Evolutionary conservation across 331 rosid genomes (phyloP).

Genomic region (Saraca asoca): DNA sequence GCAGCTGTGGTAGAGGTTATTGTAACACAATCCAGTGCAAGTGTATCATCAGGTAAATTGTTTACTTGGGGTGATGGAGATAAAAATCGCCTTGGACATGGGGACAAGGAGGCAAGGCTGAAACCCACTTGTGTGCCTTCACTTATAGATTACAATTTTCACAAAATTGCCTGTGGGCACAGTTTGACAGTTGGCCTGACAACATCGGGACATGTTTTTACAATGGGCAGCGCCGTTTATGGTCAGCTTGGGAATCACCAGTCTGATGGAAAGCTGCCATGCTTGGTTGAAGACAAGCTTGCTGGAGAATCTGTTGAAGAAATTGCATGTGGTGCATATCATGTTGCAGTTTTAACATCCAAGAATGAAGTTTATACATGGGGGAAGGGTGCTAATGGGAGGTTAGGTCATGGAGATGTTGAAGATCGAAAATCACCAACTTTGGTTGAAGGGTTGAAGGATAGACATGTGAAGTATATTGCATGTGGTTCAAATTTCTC

Average conservation of each 20-base stretch:
- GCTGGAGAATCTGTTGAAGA: constrained; percentile 71
- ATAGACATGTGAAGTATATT: constrained; percentile 83
- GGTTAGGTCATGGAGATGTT: constrained; percentile 95
- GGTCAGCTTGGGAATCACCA: constrained; percentile 96
- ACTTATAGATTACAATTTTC: constrained; percentile 81
- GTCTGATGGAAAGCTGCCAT: constrained; percentile 85
- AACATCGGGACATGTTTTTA: constrained; percentile 78
- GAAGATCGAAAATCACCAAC: constrained; percentile 90
- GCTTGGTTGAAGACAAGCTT: constrained; percentile 84
- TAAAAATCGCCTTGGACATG: constrained; percentile 95
- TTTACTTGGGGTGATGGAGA: constrained; percentile 99
- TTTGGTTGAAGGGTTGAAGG: constrained; percentile 83
- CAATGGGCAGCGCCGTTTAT: constrained; percentile 95
- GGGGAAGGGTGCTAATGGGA: constrained; percentile 99
- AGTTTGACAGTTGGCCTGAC: constrained; percentile 91
- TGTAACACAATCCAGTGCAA: constrained; percentile 74
- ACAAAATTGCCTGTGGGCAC: constrained; percentile 93
- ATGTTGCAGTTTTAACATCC: constrained; percentile 80
- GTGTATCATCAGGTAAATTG: constrained; percentile 77
- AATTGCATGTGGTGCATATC: constrained; percentile 94
- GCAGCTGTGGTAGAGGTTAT: constrained; percentile 97
- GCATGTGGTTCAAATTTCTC: constrained; percentile 88
- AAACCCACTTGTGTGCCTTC: constrained; percentile 93
- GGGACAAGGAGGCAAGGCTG: constrained; percentile 90
- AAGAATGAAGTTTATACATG: constrained; percentile 96